These are phyloP conservation scores for Naegleria gruberi DNA, from an alignment of 208 protist genomes.

Conservation along the genomic window DNA sequence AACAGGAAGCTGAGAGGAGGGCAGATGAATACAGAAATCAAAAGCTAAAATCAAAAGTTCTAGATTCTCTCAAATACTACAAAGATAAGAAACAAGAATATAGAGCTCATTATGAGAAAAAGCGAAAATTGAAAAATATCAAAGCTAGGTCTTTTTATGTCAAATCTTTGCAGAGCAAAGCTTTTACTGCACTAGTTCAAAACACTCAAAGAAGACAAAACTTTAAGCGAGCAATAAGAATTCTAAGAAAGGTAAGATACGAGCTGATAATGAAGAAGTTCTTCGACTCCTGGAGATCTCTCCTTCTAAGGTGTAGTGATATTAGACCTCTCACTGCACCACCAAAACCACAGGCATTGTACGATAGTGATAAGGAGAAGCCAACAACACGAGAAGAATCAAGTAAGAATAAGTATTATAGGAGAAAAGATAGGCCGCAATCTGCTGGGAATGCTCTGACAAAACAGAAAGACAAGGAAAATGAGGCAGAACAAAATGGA, in stretches of 20 bases:
- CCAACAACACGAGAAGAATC: neutral
- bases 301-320: neutral
- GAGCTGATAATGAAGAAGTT: neutral
- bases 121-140: neutral
- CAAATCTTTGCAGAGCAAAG: neutral
- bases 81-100: neutral
- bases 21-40: neutral
- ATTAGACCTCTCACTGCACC: neutral
- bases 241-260: neutral
- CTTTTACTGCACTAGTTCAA: neutral
- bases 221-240: neutral
- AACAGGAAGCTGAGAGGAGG: neutral
- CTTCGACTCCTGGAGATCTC: neutral
- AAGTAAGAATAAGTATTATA: neutral
- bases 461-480: neutral
- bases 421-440: neutral
- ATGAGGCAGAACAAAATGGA: neutral
- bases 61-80: neutral
- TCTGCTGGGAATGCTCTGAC: neutral
- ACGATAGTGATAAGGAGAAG: neutral
- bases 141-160: neutral
- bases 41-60: neutral
- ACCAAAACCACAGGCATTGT: neutral
- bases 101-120: neutral
- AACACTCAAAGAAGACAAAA: neutral